A percentile compares a stretch with the other conserved stretches of the same genome.
phyloP scores from a whole-genome alignment of 2,329 filamentous ascomycete genomes.

The Pseudocercospora cruenta region DNA sequence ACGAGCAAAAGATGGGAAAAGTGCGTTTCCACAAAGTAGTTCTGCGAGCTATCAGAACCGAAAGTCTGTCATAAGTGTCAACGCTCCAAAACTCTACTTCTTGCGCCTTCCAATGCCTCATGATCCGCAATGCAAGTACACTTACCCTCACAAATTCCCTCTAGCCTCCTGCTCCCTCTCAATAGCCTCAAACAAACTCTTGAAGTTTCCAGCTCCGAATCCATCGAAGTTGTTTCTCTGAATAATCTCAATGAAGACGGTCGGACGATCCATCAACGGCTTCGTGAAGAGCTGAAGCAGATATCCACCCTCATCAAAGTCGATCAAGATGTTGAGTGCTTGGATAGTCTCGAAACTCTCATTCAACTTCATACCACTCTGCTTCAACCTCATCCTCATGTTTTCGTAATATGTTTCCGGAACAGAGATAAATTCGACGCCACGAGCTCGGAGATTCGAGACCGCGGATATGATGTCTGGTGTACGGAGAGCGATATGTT shows the following conservation, averaged over 20 bases:
- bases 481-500: constrained; percentile 89
- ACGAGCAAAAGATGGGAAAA: too few species aligned
- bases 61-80: too few species aligned
- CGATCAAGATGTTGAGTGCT: constrained; percentile 83
- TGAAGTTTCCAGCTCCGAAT: constrained; percentile 95
- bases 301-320: constrained; percentile 93
- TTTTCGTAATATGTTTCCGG: constrained; percentile 83
- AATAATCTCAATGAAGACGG: constrained; percentile 95
- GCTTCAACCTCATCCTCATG: constrained; percentile 69
- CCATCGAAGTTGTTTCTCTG: constrained; percentile 88
- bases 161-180: constrained; percentile 87
- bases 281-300: constrained; percentile 65
- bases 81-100: too few species aligned
- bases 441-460: constrained; percentile 76
- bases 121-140: too few species aligned
- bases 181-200: constrained; percentile 91
- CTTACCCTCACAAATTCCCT: constrained; percentile 66
- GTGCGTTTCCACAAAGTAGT: too few species aligned
- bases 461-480: constrained; percentile 78
- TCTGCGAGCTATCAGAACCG: too few species aligned
- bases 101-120: too few species aligned
- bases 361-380: constrained; percentile 61
- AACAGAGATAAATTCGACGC: constrained; percentile 90
- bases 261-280: constrained; percentile 91
- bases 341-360: constrained; percentile 80